Base-by-base conservation (phyloP, 169 alveolate genomes). In the Eimeria mitis region DNA sequence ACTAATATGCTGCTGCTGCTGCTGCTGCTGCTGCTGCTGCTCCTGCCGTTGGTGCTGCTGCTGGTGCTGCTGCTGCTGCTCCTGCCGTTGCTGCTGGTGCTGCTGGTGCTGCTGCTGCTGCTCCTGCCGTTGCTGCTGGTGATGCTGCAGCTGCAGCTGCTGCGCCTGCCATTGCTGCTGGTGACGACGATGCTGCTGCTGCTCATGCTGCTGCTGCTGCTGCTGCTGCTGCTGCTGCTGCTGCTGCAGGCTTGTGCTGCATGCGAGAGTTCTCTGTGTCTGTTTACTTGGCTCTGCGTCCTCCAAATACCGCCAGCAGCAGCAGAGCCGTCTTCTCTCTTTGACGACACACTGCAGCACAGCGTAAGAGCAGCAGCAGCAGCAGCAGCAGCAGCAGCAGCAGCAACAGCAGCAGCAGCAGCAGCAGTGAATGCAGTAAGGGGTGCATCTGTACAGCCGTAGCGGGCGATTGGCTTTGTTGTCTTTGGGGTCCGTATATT, bases 11-110 rank as follows among this genome's bases (percentile, higher is more conserved):
- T 25, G n/a, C 87, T 76, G 63, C 59, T 44, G 49, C 44, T 76
- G 63, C 59, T 76, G 59, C 87, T 76, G 87, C n/a, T 76, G 63
- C 87, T 34, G 59, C 87, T 44, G 87, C 34, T 42, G 87, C 87
- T 37, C 61, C 11, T 40, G 59, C 44, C 13, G 85, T 44, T 40
- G 85, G 31, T 4, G 59, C 14, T 6, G 28, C 37, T 40, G 85
- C 42, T 76, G 87, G 11, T 7, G 37, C 3, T 23, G 52, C n/a
- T 76, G 59, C 87, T 47, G 87, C 63, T 76, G 87, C 1, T 42
- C 21, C 59, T 44, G 87, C 59, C 42, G 31, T 31, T 71, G 83
- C 54, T 47, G 42, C 73, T 70, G 79, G 0, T 59, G 70, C 70
- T 59, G 68, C 68, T 59, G 68, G 6, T n/a, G n/a, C n/a, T 59